phyloP scores from a whole-genome alignment of 1,284 basidiomycete genomes.

The Cutaneotrichosporon sp. region DNA sequence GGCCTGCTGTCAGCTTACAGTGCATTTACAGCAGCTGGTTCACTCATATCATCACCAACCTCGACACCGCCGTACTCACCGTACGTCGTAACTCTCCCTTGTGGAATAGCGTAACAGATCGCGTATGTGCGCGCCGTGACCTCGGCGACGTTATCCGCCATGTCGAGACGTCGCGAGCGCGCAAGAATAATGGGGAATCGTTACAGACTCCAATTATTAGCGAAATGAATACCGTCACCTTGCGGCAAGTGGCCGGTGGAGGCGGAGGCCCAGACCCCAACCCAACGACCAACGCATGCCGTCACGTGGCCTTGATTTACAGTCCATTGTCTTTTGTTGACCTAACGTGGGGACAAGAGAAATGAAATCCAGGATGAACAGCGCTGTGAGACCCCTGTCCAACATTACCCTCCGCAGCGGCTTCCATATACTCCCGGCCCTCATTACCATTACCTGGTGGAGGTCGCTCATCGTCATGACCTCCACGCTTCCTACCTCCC shows the following conservation, averaged over 20 bases:
- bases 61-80: constrained; percentile 28
- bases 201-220: neutral
- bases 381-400: neutral
- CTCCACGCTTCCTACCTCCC: neutral
- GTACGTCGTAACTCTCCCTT: constrained; percentile 47
- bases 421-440: neutral
- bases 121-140: constrained; percentile 49
- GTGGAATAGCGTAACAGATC: constrained; percentile 42
- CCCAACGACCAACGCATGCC: no score
- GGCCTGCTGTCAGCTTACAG: constrained; percentile 55
- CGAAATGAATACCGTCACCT: neutral
- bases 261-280: neutral
- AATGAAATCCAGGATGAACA: neutral
- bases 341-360: no score
- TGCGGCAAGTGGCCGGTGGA: neutral
- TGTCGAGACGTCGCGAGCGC: neutral
- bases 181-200: neutral
- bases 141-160: constrained; percentile 32
- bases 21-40: neutral
- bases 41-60: neutral
- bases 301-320: no score
- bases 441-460: neutral
- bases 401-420: neutral
- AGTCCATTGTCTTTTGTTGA: no score
- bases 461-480: neutral